Evolutionary conservation across 352 stramenopile genomes (phyloP).

Genomic region (Lagenidium giganteum): DNA sequence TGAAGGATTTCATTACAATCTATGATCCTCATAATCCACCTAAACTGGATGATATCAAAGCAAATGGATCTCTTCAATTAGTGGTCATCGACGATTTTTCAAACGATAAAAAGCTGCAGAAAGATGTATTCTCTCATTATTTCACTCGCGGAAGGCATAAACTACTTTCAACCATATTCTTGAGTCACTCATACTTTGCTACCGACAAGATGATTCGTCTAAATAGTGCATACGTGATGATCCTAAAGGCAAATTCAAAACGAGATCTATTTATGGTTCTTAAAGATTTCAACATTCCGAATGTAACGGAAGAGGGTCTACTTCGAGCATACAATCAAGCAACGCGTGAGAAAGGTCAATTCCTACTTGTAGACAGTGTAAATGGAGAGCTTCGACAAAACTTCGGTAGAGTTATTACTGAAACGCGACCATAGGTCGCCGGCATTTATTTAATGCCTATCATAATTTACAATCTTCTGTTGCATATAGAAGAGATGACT

Average conservation of each 20-base stretch:
- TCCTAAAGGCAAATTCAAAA: slow-evolving; percentile 26
- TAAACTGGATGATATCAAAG: slow-evolving; percentile 22
- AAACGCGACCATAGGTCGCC: too few species aligned
- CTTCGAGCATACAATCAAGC: slow-evolving; percentile 20
- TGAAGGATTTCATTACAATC: slow-evolving; percentile 21
- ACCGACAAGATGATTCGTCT: slow-evolving; percentile 31
- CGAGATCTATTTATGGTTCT: slow-evolving; percentile 26
- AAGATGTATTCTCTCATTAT: slow-evolving; percentile 25
- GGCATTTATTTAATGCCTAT: too few species aligned
- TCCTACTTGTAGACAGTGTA: slow-evolving; percentile 11
- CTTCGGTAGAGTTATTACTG: too few species aligned
- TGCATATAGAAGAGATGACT: too few species aligned
- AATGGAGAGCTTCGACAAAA: too few species aligned
- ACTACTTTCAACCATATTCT: slow-evolving; percentile 18
- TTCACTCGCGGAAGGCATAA: slow-evolving; percentile 23
- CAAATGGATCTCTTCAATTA: slow-evolving; percentile 13
- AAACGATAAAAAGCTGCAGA: slow-evolving; percentile 23
- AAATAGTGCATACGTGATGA: slow-evolving; percentile 18
- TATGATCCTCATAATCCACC: slow-evolving; percentile 17
- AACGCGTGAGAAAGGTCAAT: slow-evolving; percentile 21
- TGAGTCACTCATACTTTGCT: slow-evolving; percentile 24
- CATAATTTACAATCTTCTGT: too few species aligned
- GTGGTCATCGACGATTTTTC: slow-evolving; percentile 28
- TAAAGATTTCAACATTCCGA: slow-evolving; percentile 20
- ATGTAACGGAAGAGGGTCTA: slow-evolving; percentile 9